phyloP scores from a whole-genome alignment of 73 alveolate species.

The Paramecium tetraurelia region DNA sequence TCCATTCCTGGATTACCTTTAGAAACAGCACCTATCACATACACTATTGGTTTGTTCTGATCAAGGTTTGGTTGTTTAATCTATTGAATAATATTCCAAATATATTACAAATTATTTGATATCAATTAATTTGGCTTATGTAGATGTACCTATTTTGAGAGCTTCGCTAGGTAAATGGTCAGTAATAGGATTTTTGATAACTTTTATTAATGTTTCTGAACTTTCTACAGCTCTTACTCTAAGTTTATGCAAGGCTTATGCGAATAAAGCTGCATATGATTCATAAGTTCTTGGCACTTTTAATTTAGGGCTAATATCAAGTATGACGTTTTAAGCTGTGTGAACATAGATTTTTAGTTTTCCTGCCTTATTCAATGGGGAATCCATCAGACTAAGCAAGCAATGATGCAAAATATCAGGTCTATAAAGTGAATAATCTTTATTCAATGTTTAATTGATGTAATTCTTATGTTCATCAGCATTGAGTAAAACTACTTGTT shows the following conservation, averaged over 20 bases:
- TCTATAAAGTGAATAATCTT: slow-evolving; percentile 86
- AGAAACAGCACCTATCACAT: slow-evolving; percentile 94
- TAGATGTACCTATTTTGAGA: slow-evolving; percentile 88
- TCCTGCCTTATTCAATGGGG: slow-evolving; percentile 95
- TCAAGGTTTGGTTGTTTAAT: not conserved
- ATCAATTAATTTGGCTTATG: slow-evolving; percentile 81
- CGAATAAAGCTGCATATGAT: slow-evolving; percentile 91
- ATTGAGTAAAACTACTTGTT: slow-evolving; percentile 73
- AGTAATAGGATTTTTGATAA: slow-evolving; percentile 90
- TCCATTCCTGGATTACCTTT: slow-evolving; percentile 95
- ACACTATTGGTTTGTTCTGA: slow-evolving; percentile 76
- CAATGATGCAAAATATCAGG: slow-evolving; percentile 97
- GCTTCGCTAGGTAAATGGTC: slow-evolving; percentile 89
- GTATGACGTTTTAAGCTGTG: slow-evolving; percentile 84
- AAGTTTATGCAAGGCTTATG: slow-evolving; percentile 81
- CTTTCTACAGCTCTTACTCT: slow-evolving; percentile 84
- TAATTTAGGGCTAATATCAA: slow-evolving; percentile 85
- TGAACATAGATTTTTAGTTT: slow-evolving; percentile 81
- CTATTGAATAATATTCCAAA: not conserved
- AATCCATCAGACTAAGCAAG: slow-evolving; percentile 84
- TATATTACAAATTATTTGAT: slow-evolving; percentile 72
- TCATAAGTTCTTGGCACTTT: slow-evolving; percentile 94
- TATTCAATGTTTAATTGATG: slow-evolving; percentile 73
- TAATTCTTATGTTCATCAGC: slow-evolving; percentile 82
- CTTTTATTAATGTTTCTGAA: slow-evolving; percentile 82